A percentile compares a stretch with the other conserved stretches of the same genome.
Conservation (phyloP, 2,329 filamentous ascomycete genomes). For the Arachnomyces sp. region DNA sequence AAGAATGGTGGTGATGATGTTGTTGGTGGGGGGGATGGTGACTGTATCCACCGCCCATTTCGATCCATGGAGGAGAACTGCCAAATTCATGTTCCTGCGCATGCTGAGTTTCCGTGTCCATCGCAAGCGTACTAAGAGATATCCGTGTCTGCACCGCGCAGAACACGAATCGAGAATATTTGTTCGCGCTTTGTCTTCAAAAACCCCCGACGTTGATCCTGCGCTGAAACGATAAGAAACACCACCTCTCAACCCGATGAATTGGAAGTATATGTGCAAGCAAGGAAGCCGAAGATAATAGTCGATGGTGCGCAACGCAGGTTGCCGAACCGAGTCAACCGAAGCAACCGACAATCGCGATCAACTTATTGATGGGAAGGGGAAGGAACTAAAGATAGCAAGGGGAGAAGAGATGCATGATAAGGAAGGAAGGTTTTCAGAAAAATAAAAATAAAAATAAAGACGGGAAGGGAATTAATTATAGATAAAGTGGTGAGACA, state of each 20-base stretch:
- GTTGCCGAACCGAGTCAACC: too few species aligned
- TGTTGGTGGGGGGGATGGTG: conserved; percentile 61
- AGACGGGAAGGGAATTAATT: too few species aligned
- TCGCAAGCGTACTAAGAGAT: conserved; percentile 26
- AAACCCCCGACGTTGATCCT: too few species aligned
- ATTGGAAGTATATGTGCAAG: background rate
- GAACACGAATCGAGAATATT: background rate
- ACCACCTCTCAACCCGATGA: background rate
- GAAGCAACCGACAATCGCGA: too few species aligned
- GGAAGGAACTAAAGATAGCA: conserved; percentile 31
- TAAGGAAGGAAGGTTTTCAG: conserved; percentile 16
- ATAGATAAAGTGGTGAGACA: too few species aligned
- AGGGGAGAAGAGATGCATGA: conserved; percentile 42
- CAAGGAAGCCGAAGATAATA: background rate
- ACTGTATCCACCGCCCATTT: conserved; percentile 36
- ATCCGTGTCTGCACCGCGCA: conserved; percentile 41
- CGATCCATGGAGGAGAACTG: conserved; percentile 36
- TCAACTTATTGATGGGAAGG: conserved; percentile 14
- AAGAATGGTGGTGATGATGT: conserved; percentile 55
- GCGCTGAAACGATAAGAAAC: too few species aligned
- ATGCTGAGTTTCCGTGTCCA: conserved; percentile 40
- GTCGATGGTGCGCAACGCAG: background rate
- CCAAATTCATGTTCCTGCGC: conserved; percentile 38
- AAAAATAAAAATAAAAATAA: too few species aligned
- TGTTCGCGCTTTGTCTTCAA: too few species aligned